Conservation (phyloP, 345 rosid species). For the Cardamine occulta region DNA sequence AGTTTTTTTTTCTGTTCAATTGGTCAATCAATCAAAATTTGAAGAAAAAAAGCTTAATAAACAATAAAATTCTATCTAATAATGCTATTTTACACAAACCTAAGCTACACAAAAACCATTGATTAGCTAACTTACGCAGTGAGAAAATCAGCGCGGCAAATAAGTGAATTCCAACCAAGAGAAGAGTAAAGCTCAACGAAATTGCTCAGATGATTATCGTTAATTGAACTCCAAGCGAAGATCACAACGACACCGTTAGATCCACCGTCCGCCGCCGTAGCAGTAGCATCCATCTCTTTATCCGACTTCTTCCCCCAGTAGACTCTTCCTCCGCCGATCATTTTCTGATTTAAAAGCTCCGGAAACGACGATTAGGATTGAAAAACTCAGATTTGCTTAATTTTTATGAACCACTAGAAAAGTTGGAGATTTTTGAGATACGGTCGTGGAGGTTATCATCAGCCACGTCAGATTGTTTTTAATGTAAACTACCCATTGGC, state of each 20-base stretch:
- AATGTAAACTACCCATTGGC: background rate
- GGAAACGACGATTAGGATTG: conserved; percentile 10
- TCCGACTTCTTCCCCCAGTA: conserved; percentile 63
- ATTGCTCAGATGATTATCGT: conserved; percentile 50
- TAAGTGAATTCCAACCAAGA: conserved; percentile 87
- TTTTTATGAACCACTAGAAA: conserved; percentile 40
- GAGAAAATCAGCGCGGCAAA: conserved; percentile 77
- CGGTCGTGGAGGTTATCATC: background rate
- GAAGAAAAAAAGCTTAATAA: background rate
- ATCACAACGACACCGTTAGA: conserved; percentile 76
- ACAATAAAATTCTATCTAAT: background rate
- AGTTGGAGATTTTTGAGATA: conserved; percentile 16
- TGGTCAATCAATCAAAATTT: background rate
- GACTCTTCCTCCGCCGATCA: conserved; percentile 65
- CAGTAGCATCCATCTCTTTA: conserved; percentile 19
- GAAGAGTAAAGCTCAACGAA: conserved; percentile 80
- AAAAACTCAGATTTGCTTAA: background rate
- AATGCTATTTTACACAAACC: conserved; percentile 19
- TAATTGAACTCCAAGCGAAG: conserved; percentile 74
- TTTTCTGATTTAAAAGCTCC: conserved; percentile 36
- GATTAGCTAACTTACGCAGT: conserved; percentile 53
- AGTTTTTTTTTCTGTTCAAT: background rate
- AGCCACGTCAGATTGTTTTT: background rate
- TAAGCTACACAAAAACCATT: background rate
- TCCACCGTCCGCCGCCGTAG: conserved; percentile 19